Evolutionary conservation across 129 eudicot genomes (phyloP), one percentile per base, ranked within the genome.

Genomic region (Deinandra increscens): DNA sequence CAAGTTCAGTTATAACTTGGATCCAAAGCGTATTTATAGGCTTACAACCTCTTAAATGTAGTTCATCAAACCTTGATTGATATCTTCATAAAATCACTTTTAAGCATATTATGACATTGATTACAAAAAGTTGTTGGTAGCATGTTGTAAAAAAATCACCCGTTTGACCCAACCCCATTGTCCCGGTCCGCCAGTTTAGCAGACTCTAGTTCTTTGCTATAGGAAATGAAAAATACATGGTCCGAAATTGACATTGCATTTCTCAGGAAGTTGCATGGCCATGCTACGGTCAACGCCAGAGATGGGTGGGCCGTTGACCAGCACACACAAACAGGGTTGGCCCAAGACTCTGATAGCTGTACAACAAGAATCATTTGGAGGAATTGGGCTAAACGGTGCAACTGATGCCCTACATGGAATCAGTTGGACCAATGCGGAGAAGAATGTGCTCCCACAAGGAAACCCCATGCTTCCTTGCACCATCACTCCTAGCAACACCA

Each of bases 261-360:
- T 94, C 44, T 90, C 88, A 3, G 99, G 97, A 56, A 94, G 96
- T 85, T 85, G 95, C 85, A 87, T 49, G 60, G 97, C 99, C 93
- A 87, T 81, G 84, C 66, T 73, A 5, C 97, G 93, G 68, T 94
- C 99, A 54, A 94, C 97, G 2, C 99, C 99, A 5, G 97, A 78
- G 48, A 94, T 89, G 4, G 97, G 96, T 9, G 99, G 99, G 68
- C 99, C 99, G n/a, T 83, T 94, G 44, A 90, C 81, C 26, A 94
- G 96, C 54, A 90, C 90, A 66, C 99, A 94, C 63, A 94, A 69
- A 72, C 99, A 94, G 39, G 97, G 91, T 81, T 94, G 97, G 1
- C 99, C 99, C 3, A 94, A 77, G 46, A 85, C 77, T 66, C 84
- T 94, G 79, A 94, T 19, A 37, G 99, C 86, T 46, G 80, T 85